These are phyloP conservation scores for Oenanthe javanica DNA, from an alignment of 140 eudicot genomes.

Conservation along the genomic window DNA sequence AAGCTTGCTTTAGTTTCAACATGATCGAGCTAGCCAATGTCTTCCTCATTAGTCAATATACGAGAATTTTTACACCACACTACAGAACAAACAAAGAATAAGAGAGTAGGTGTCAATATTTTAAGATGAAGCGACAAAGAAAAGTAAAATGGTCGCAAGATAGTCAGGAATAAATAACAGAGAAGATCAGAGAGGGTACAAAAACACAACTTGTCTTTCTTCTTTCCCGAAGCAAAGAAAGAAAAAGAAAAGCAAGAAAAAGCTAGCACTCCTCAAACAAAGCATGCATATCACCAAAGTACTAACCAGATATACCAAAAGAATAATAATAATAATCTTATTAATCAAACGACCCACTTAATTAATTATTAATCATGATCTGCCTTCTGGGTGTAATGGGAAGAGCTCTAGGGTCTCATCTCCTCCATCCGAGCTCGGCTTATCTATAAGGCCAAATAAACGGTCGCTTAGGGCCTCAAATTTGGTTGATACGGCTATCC, in stretches of 20 bases:
- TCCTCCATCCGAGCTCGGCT: not conserved
- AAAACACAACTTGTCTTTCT: constrained; percentile 51
- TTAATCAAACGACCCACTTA: not conserved
- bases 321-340: constrained; percentile 2
- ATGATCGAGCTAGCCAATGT: not conserved
- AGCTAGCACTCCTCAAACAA: constrained; percentile 16
- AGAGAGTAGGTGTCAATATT: constrained; percentile 8
- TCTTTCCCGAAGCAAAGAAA: constrained; percentile 44
- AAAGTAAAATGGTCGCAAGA: constrained; percentile 30
- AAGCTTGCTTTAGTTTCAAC: constrained; percentile 2
- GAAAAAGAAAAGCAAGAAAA: constrained; percentile 23
- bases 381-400: constrained; percentile 87
- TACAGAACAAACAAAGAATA: not conserved
- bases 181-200: constrained; percentile 26
- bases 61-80: not conserved
- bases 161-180: constrained; percentile 32
- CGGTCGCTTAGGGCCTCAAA: not conserved
- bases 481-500: not conserved
- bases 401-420: constrained; percentile 67
- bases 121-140: constrained; percentile 25
- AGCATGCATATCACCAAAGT: not conserved
- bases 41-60: not conserved
- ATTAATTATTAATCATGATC: constrained; percentile 16
- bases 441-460: not conserved
- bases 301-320: not conserved